phyloP scores from a whole-genome alignment of 202 grass and related monocot genomes.

The Schoenoplectus triqueter region DNA sequence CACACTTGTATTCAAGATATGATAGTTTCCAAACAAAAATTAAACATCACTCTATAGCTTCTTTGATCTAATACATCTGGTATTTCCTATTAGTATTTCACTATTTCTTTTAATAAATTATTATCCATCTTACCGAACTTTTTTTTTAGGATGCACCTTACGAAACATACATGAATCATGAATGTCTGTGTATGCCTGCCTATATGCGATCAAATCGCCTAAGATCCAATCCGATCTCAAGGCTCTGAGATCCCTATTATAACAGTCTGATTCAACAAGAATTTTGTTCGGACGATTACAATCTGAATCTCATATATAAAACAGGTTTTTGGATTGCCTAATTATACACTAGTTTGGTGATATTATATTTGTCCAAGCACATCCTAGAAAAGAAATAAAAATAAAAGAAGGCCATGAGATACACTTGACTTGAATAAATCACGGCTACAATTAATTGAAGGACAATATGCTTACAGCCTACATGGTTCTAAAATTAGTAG shows the following conservation, averaged over 20 bases:
- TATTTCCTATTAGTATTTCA: neutral
- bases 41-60: neutral
- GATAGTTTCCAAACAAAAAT: neutral
- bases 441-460: constrained; percentile 20
- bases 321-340: neutral
- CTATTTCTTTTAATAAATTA: neutral
- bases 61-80: neutral
- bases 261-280: too few relatives aligned
- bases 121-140: neutral
- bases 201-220: too few relatives aligned
- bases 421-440: neutral
- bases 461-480: neutral
- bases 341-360: neutral
- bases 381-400: neutral
- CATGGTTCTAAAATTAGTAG: constrained; percentile 10
- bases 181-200: neutral
- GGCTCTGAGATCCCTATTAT: too few relatives aligned
- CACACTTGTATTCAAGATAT: neutral
- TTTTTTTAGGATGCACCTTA: too few relatives aligned
- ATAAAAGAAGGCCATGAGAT: neutral
- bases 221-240: too few relatives aligned
- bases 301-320: too few relatives aligned
- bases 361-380: neutral
- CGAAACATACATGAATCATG: neutral
- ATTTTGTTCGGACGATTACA: too few relatives aligned